A percentile compares a stretch with the other conserved stretches of the same genome.
These are phyloP conservation scores for Colletotrichum salicis DNA, from an alignment of 2,329 filamentous ascomycete genomes.

Conservation along the genomic window DNA sequence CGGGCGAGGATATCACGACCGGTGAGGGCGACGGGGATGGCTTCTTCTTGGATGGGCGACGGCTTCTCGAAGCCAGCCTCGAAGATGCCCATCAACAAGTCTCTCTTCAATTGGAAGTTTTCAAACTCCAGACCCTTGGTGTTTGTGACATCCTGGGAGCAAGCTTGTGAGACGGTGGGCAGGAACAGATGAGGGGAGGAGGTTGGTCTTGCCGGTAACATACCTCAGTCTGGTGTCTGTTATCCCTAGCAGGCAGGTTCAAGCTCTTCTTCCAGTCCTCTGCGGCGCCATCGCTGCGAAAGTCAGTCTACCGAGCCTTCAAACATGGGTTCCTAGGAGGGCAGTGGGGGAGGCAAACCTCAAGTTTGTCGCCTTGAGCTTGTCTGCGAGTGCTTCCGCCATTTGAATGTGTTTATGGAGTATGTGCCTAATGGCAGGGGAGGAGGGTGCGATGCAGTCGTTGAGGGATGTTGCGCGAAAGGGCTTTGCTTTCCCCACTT, in stretches of 20 bases:
- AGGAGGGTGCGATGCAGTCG: constrained; percentile 7
- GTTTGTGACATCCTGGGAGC: constrained; percentile 87
- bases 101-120: constrained; percentile 93
- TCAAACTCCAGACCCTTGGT: constrained; percentile 98
- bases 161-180: constrained; percentile 23
- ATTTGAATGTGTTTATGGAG: constrained; percentile 40
- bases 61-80: constrained; percentile 99
- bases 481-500: constrained; percentile 35
- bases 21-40: constrained; percentile 94
- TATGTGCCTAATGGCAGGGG: constrained; percentile 26
- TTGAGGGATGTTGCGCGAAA: constrained; percentile 28
- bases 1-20: constrained; percentile 94
- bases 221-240: constrained; percentile 84
- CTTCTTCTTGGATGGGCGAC: constrained; percentile 98
- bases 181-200: background rate
- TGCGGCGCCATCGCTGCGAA: constrained; percentile 58
- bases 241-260: constrained; percentile 79
- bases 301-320: constrained; percentile 45
- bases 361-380: constrained; percentile 54
- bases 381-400: constrained; percentile 58
- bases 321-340: background rate
- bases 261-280: constrained; percentile 81
- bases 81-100: constrained; percentile 98
- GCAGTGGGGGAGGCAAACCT: constrained; percentile 46
- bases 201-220: constrained; percentile 31